Evolutionary conservation across 116 monocot genomes (phyloP).

Genomic region (Dioscorea cayenensis): DNA sequence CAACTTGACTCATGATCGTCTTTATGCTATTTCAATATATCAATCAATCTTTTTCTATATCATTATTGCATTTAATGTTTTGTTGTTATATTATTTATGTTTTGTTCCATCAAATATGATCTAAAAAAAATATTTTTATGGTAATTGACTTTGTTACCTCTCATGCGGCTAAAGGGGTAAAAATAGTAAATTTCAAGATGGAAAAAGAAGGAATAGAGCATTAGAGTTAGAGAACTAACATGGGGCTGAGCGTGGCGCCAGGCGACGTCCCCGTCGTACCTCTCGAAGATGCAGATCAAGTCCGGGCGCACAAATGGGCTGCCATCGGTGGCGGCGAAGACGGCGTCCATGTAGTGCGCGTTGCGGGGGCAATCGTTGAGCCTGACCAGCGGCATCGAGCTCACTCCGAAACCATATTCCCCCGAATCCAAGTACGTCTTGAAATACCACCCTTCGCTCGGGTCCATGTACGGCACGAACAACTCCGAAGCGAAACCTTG

Average conservation of each 20-base stretch:
- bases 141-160: too few relatives aligned
- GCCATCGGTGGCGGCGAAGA: slow-evolving; percentile 46
- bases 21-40: too few relatives aligned
- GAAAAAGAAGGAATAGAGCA: too few relatives aligned
- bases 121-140: too few relatives aligned
- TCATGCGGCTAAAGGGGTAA: too few relatives aligned
- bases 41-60: too few relatives aligned
- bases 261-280: slow-evolving; percentile 51
- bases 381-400: slow-evolving; percentile 54
- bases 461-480: slow-evolving; percentile 80
- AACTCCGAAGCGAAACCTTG: slow-evolving; percentile 57
- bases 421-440: slow-evolving; percentile 78
- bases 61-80: too few relatives aligned
- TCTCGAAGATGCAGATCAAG: slow-evolving; percentile 62
- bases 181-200: too few relatives aligned
- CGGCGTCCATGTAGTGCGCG: slow-evolving; percentile 55
- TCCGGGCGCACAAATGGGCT: slow-evolving; percentile 37
- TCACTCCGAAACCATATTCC: slow-evolving; percentile 65
- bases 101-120: too few relatives aligned
- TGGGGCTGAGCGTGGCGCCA: slow-evolving; percentile 70
- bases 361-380: slow-evolving; percentile 61
- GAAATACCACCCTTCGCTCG: slow-evolving; percentile 69
- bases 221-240: slow-evolving; percentile 11
- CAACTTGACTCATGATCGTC: too few relatives aligned
- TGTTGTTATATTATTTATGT: too few relatives aligned